Percentiles rank a stretch among this genome's conserved stretches.
Evolutionary conservation across 1,284 basidiomycete species (phyloP).

Genomic region (Pisolithus thermaeus): DNA sequence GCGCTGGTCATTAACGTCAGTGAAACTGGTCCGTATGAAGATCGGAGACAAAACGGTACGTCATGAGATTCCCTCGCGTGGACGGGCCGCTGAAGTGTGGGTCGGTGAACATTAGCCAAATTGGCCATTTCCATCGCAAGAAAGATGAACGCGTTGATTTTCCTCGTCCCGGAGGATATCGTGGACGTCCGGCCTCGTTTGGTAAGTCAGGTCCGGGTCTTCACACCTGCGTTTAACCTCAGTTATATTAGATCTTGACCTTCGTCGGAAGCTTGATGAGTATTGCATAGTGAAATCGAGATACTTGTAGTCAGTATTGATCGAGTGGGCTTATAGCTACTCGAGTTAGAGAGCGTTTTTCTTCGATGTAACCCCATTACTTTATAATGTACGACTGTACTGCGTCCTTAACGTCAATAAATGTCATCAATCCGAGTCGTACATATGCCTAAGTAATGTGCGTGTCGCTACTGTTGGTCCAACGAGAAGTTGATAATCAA

Average conservation of each 20-base stretch:
- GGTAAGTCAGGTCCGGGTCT: conserved; percentile 39
- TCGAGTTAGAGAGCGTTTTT: not conserved
- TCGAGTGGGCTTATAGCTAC: not conserved
- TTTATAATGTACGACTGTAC: too few relatives aligned
- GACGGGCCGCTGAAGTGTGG: not conserved
- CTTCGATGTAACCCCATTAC: too few relatives aligned
- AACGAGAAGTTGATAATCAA: too few relatives aligned
- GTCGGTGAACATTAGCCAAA: conserved; percentile 58
- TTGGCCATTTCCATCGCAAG: conserved; percentile 96
- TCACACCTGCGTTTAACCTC: not conserved
- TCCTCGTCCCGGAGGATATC: conserved; percentile 96
- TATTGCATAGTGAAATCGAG: conserved; percentile 34
- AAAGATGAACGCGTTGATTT: conserved; percentile 96
- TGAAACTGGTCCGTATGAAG: conserved; percentile 77
- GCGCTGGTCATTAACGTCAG: conserved; percentile 63
- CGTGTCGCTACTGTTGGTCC: too few relatives aligned
- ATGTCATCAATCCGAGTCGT: too few relatives aligned
- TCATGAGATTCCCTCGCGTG: conserved; percentile 6
- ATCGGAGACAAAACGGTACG: conserved; percentile 87
- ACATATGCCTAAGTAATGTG: too few relatives aligned
- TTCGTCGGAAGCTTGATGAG: conserved; percentile 70
- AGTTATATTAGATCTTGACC: conserved; percentile 50
- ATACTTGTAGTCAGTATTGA: not conserved
- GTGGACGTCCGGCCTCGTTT: conserved; percentile 82
- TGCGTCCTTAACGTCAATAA: too few relatives aligned